Conservation (phyloP, 352 stramenopile genomes). For the Globisporangium paddicum region DNA sequence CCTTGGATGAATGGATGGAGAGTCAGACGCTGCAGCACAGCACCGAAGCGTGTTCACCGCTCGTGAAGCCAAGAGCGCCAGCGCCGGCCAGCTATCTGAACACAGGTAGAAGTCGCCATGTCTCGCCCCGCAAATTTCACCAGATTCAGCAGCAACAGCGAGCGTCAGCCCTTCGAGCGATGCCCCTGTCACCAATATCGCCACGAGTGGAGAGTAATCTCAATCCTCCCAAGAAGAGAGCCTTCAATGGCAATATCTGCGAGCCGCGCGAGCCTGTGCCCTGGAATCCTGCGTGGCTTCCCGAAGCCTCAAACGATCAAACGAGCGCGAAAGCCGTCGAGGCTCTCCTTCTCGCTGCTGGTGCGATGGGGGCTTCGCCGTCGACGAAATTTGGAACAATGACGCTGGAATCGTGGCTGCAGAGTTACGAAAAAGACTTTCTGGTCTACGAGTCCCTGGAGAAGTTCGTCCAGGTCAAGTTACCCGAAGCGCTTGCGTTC, state of each 20-base stretch:
- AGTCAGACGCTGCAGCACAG: background rate
- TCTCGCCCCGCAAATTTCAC: conserved; percentile 45
- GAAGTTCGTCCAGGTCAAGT: conserved; percentile 39
- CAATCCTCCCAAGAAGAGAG: background rate
- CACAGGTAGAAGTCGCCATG: conserved; percentile 16
- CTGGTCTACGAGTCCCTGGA: conserved; percentile 46
- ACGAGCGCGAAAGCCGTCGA: conserved; percentile 6
- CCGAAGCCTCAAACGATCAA: background rate
- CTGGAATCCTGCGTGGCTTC: conserved; percentile 33
- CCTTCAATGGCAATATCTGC: background rate
- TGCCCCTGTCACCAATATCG: conserved; percentile 27
- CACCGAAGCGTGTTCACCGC: background rate
- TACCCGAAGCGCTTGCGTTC: conserved; percentile 41
- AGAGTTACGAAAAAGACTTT: conserved; percentile 39
- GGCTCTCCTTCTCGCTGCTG: background rate
- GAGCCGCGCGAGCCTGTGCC: conserved; percentile 12
- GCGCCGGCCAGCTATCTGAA: background rate
- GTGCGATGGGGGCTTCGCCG: background rate
- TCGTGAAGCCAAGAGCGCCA: conserved; percentile 1
- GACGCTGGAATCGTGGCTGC: conserved; percentile 37
- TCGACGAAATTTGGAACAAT: conserved; percentile 14
- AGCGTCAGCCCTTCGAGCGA: conserved; percentile 16
- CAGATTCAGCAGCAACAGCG: conserved; percentile 36
- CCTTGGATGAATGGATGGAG: background rate
- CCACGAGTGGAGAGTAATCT: background rate